Base-by-base conservation (phyloP, 2,329 filamentous ascomycete genomes). In the Cercospora sesami region DNA sequence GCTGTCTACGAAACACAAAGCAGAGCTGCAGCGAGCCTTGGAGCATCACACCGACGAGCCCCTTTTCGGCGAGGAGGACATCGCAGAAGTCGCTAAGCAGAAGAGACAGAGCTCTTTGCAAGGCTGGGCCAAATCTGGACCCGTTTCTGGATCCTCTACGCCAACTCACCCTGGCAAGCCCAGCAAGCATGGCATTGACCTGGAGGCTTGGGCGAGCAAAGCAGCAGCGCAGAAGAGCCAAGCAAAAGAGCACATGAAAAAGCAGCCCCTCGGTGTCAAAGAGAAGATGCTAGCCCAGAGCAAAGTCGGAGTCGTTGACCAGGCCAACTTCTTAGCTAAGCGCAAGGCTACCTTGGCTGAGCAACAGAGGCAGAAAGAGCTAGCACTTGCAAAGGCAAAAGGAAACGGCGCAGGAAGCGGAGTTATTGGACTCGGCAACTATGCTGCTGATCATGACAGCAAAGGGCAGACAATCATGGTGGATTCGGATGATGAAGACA, bases 381-480 rank as follows among this genome's bases (percentile, higher is more conserved):
- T 63, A 42, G 71, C 73, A 36, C 60, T 74, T 65, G 73, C 72
- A 14, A 75, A 75, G 67, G 70, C 72, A 9, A 73, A 73, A 33
- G 89, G 89, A n/a, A 82, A 86, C 8, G 90, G 92, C 67, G 92
- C 93, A 77, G 92, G 92, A 2, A 95, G 92, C 67, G 93, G 91
- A 21, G 81, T 95, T 9, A 86, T 87, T 70, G 90, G 89, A 28
- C 85, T 96, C 60, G 87, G 91, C 39, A 83, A 93, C 1, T 83
- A 87, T 65, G 92, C 92, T 68, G 95, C 94, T 79, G 93, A 95
- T 64, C 91, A 94, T 75, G 86, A 87, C 3, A 86, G 87, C 1
- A 86, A 86, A 70, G 91, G 91, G 71, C 91, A 90, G 75, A 93
- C 94, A 71, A 93, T 98, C 79, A 97, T 98, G 93, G 92, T 97